A percentile compares a stretch with the other conserved stretches of the same genome.
Evolutionary conservation across 371 early-diverging fungal genomes (phyloP).

Genomic region (Funneliformis caledonium): DNA sequence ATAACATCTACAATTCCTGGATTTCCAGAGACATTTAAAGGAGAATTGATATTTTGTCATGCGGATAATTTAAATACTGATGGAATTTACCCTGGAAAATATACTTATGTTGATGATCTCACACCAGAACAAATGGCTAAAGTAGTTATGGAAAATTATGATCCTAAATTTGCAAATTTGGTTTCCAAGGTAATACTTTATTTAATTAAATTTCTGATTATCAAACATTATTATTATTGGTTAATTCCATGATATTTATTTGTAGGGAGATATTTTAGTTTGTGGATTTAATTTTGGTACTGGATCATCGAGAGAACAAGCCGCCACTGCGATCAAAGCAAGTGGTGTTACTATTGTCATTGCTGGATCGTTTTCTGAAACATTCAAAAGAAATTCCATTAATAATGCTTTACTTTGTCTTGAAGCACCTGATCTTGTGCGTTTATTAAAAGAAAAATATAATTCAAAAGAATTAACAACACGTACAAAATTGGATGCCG

Average conservation of each 20-base stretch:
- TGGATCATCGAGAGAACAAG: constrained; percentile 96
- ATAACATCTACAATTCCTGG: constrained; percentile 55
- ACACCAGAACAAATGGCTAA: constrained; percentile 84
- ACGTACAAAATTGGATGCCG: constrained; percentile 75
- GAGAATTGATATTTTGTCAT: constrained; percentile 85
- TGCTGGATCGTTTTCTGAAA: constrained; percentile 91
- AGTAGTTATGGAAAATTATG: constrained; percentile 97
- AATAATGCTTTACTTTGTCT: constrained; percentile 93
- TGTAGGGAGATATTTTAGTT: constrained; percentile 79
- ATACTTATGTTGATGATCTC: constrained; percentile 94
- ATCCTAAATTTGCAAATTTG: constrained; percentile 76
- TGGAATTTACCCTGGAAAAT: constrained; percentile 95
- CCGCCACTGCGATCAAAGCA: constrained; percentile 91
- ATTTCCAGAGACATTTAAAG: constrained; percentile 74
- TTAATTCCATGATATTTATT: neutral
- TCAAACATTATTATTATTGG: neutral
- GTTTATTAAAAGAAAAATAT: constrained; percentile 60
- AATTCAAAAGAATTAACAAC: constrained; percentile 61
- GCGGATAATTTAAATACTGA: constrained; percentile 96
- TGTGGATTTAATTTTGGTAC: constrained; percentile 96
- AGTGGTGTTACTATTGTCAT: constrained; percentile 83
- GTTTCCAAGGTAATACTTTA: constrained; percentile 53
- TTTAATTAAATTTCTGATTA: neutral
- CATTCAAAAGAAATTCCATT: constrained; percentile 95
- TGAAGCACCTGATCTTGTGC: constrained; percentile 84